A percentile compares a stretch with the other conserved stretches of the same genome.
These are phyloP conservation scores for Yueomyces sinensis DNA, from an alignment of 805 yeast species.

Conservation along the genomic window DNA sequence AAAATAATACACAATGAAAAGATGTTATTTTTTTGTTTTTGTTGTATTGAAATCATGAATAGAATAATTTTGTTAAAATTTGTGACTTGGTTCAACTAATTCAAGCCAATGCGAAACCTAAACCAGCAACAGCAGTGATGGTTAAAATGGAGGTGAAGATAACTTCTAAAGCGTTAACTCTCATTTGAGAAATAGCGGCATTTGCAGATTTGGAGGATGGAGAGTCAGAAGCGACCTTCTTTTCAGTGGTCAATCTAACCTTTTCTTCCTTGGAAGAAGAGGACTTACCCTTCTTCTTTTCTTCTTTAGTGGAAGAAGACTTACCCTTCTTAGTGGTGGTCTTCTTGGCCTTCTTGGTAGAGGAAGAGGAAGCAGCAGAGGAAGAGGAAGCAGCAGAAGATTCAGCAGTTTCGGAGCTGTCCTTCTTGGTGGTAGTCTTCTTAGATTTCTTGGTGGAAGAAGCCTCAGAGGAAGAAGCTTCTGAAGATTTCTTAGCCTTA, in stretches of 20 bases:
- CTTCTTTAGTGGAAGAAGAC: too few species aligned
- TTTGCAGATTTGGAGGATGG: background rate
- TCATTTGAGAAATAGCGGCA: constrained; percentile 19
- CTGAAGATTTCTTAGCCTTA: background rate
- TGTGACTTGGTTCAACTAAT: background rate
- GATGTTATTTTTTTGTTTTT: too few species aligned
- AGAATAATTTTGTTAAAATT: too few species aligned
- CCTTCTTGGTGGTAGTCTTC: background rate
- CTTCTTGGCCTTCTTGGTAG: constrained; percentile 12
- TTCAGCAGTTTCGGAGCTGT: background rate
- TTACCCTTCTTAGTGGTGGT: too few species aligned
- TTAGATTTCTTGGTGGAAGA: background rate
- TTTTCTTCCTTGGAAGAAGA: too few species aligned
- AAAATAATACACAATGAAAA: too few species aligned
- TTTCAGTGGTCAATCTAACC: too few species aligned
- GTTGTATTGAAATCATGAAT: background rate
- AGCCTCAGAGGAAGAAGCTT: background rate
- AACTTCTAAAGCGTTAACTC: constrained; percentile 18
- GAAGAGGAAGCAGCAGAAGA: constrained; percentile 1
- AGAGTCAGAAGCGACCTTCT: too few species aligned
- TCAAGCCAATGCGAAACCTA: constrained; percentile 26
- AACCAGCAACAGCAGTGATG: constrained; percentile 25
- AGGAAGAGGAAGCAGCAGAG: constrained; percentile 7
- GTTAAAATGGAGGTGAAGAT: constrained; percentile 22
- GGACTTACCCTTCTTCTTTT: too few species aligned